A percentile compares a stretch with the other conserved stretches of the same genome.
phyloP scores from a whole-genome alignment of 495 filamentous ascomycete genomes.

The Neurospora cerealis region DNA sequence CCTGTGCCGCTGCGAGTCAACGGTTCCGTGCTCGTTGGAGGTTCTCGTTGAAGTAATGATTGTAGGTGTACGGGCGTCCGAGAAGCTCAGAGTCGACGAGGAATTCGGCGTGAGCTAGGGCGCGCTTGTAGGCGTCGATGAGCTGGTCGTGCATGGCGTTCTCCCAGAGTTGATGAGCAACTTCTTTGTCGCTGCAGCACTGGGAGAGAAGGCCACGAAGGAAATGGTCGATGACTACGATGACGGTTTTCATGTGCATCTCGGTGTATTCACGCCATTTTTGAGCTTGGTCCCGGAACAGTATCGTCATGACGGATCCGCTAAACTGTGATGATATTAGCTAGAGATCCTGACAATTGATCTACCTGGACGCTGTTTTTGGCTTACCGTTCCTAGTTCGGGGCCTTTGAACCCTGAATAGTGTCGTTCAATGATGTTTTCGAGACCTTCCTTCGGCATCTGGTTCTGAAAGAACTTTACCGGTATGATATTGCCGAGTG shows the following conservation, averaged over 20 bases:
- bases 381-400: not conserved
- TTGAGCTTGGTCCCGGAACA: not conserved
- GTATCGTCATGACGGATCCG: not conserved
- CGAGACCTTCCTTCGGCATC: not conserved
- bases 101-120: constrained; percentile 31
- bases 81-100: constrained; percentile 39
- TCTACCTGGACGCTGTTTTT: not conserved
- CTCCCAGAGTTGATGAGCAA: constrained; percentile 16
- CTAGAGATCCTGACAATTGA: not conserved
- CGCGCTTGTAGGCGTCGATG: constrained; percentile 26
- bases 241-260: not conserved
- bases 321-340: not conserved
- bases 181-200: not conserved
- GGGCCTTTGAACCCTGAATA: not conserved
- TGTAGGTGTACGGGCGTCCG: constrained; percentile 34
- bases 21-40: constrained; percentile 26
- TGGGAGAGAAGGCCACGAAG: not conserved
- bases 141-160: constrained; percentile 32
- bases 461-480: not conserved
- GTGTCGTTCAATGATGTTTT: not conserved
- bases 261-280: not conserved
- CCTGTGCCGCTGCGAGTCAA: constrained; percentile 9
- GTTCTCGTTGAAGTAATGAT: constrained; percentile 42
- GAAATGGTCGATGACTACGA: not conserved
- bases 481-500: not conserved